phyloP scores from a whole-genome alignment of 805 yeast species.

The Suhomyces vadensis region DNA sequence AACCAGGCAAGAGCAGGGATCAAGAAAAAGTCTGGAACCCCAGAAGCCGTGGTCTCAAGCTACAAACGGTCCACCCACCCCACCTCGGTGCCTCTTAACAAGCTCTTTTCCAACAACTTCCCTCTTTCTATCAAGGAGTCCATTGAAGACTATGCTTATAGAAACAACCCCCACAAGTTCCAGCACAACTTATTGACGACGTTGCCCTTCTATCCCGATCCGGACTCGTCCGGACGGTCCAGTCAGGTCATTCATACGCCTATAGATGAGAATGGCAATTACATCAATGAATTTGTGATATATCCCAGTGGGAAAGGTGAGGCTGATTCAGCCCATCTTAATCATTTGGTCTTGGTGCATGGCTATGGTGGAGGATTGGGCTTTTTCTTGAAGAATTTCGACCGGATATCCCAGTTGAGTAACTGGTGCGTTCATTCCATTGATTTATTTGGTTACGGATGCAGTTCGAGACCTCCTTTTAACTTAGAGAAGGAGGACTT shows the following conservation, averaged over 20 bases:
- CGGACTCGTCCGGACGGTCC: slow-evolving; percentile 28
- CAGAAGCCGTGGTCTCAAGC: not conserved
- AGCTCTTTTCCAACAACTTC: slow-evolving; percentile 54
- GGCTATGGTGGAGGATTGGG: slow-evolving; percentile 50
- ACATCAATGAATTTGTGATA: slow-evolving; percentile 44
- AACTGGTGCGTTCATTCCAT: slow-evolving; percentile 81
- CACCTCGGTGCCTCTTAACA: slow-evolving; percentile 60
- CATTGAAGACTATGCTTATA: slow-evolving; percentile 47
- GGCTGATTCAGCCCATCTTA: slow-evolving; percentile 18
- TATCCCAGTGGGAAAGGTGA: slow-evolving; percentile 29
- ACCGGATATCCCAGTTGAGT: slow-evolving; percentile 26
- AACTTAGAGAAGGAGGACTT: slow-evolving; percentile 44
- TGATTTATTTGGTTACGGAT: slow-evolving; percentile 89
- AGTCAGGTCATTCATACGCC: slow-evolving; percentile 34
- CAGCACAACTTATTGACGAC: slow-evolving; percentile 48
- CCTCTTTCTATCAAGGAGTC: slow-evolving; percentile 59
- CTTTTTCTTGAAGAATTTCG: slow-evolving; percentile 41
- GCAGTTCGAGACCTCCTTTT: slow-evolving; percentile 78
- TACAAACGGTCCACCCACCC: slow-evolving; percentile 64
- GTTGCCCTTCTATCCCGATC: slow-evolving; percentile 48
- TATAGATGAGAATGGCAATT: slow-evolving; percentile 30
- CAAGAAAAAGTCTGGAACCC: not conserved
- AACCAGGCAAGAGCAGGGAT: not conserved
- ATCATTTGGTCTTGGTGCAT: slow-evolving; percentile 46
- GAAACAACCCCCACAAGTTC: slow-evolving; percentile 40